phyloP scores from a whole-genome alignment of 768 basidiomycete genomes.

The Termitomyces sp. region DNA sequence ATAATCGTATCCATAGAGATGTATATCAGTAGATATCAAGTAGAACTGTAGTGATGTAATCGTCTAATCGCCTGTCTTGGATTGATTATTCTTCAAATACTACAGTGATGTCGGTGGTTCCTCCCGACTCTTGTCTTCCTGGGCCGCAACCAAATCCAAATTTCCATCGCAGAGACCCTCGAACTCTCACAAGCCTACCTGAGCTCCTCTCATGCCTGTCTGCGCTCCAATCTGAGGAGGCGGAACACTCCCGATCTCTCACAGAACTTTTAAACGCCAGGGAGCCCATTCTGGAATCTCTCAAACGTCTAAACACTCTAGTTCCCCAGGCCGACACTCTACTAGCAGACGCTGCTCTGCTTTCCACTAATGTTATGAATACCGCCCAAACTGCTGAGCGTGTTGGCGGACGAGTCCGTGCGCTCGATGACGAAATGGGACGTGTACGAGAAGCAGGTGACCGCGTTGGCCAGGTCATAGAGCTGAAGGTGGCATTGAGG shows the following conservation, averaged over 20 bases:
- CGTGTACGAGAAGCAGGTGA: slow-evolving; percentile 88
- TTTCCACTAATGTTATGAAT: slow-evolving; percentile 54
- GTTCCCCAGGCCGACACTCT: slow-evolving; percentile 60
- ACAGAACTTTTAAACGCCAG: slow-evolving; percentile 63
- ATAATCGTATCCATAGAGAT: slow-evolving; percentile 2
- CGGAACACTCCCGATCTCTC: slow-evolving; percentile 68
- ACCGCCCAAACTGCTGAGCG: slow-evolving; percentile 80
- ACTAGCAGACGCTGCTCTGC: slow-evolving; percentile 45
- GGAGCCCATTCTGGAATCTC: slow-evolving; percentile 57
- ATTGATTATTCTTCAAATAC: not conserved
- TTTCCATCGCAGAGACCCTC: slow-evolving; percentile 23
- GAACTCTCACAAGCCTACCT: slow-evolving; percentile 51
- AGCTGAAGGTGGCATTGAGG: slow-evolving; percentile 70
- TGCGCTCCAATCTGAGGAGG: slow-evolving; percentile 69
- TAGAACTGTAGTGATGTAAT: not conserved
- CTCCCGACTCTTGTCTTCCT: not conserved
- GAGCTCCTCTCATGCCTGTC: slow-evolving; percentile 76
- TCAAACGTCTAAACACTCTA: slow-evolving; percentile 56
- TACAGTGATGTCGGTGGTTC: slow-evolving; percentile 3
- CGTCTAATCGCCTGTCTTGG: not conserved
- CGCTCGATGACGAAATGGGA: slow-evolving; percentile 90
- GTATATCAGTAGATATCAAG: too few relatives aligned
- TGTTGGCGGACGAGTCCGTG: slow-evolving; percentile 86
- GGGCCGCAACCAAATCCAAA: not conserved
- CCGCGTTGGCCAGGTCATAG: slow-evolving; percentile 88